Evolutionary conservation across 345 rosid genomes (phyloP).

Genomic region (Arabidopsis arenosa): DNA sequence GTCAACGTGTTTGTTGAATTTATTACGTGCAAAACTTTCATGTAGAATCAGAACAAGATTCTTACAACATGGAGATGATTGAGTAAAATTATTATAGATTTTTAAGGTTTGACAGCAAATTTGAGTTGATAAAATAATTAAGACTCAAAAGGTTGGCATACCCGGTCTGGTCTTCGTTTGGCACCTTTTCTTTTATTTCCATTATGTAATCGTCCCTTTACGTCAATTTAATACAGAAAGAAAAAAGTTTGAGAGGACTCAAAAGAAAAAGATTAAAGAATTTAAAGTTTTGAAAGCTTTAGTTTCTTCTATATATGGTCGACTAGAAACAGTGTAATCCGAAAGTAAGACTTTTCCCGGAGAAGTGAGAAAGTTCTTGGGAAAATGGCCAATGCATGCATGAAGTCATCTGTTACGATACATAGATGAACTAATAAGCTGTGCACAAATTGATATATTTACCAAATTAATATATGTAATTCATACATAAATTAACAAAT

Average conservation of each 20-base stretch:
- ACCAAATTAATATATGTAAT: neutral
- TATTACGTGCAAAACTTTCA: constrained; percentile 10
- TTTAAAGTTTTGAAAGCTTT: constrained; percentile 15
- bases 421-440: neutral
- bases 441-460: too few species aligned
- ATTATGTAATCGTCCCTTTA: constrained; percentile 1
- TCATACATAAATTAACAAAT: neutral
- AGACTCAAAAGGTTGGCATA: constrained; percentile 36
- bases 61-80: constrained; percentile 18
- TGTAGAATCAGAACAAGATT: constrained; percentile 27
- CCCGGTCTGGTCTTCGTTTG: constrained; percentile 22
- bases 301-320: neutral
- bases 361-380: neutral
- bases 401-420: neutral
- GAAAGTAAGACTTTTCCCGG: neutral
- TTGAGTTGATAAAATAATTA: constrained; percentile 17
- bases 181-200: constrained; percentile 27
- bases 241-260: neutral
- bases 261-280: constrained; percentile 7
- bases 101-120: constrained; percentile 32
- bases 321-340: neutral
- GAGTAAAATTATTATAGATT: neutral
- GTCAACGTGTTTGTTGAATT: constrained; percentile 32
- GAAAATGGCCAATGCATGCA: neutral
- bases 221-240: constrained; percentile 8